Evolutionary conservation across 2,329 filamentous ascomycete genomes (phyloP), one percentile per base, ranked within the genome.

Genomic region (Phyllosticta capitalensis): DNA sequence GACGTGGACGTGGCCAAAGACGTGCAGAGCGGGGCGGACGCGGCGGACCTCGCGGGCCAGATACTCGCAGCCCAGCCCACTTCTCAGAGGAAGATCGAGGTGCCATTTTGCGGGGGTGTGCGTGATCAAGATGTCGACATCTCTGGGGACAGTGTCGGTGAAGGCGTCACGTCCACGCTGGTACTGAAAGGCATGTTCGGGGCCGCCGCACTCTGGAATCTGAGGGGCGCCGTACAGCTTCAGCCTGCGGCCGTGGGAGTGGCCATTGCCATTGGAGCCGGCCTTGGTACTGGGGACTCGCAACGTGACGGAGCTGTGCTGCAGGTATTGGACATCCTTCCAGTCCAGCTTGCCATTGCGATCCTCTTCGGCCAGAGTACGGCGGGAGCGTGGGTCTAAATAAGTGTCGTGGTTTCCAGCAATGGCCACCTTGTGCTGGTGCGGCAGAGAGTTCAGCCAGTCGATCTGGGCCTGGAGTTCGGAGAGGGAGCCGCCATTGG

Each of bases 401-500:
- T 84, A 95, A 66, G 84, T 86, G 69, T 96, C 92, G 71, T 96
- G 92, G 69, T 96, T 96, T 0, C 92, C 92, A 30, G 85, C 84
- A 30, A 97, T 84, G 38, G 92, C 82, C 22, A 96, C 79, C 72
- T 96, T 95, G 71, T 95, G 81, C 38, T 76, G 75, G 68, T 96
- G 90, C 0, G 89, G 88, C 7, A 92, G 81, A 3, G 78, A 77
- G 53, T 79, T 81, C 12, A 96, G 78, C 90, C 90, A 96, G 76
- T 95, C 83, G 51, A 96, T 78, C 67, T 94, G 87, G n/a, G 76
- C 77, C 75, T 96, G 90, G 59, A 97, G 85, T 62, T 90, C 87
- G 12, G 78, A 77, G 0, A 83, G 80, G 9, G 84, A 87, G 48
- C 92, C 92, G 21, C 78, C 77, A 65, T 90, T 85, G 58, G 86